Base-by-base conservation (phyloP, 192 early-diverging fungal genomes). In the Backusella liffmaniae region DNA sequence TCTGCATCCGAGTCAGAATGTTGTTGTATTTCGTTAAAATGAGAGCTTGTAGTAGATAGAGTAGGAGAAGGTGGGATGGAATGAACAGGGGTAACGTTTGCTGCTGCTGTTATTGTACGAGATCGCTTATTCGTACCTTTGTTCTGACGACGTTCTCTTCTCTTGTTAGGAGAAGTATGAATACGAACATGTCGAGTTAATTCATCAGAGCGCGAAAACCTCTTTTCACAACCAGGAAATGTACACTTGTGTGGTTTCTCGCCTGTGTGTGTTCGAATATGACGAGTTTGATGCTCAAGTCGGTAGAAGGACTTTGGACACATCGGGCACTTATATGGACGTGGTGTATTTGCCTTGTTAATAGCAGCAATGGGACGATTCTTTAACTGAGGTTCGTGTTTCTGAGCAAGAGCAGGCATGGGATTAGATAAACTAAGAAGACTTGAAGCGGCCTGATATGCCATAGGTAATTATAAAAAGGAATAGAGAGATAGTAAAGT, bases 251-350 rank as follows among this genome's bases (percentile, higher is more conserved):
- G 91, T 5, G 94, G 94, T 67, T 91, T 90, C 83, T 96, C 94
- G 66, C 94, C 94, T 1, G 94, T 96, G 79, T 96, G 94, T 6
- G 91, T 94, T 78, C 92, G 89, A 62, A 92, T 90, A 75, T 96
- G 94, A 39, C 92, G 88, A 6, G 91, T 93, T 82, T 92, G 91
- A 80, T 94, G 93, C 81, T 93, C 93, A 9, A 92, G 84, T 36
- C 93, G 90, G 59, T 88, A 89, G 83, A 94, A 94, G 13, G 88
- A 88, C 82, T 90, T 91, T 62, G 87, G 82, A 81, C 93, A 94
- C 78, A 91, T 88, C 8, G 88, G 89, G 79, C 93, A 94, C 70
- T 89, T 84, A 80, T 93, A 94, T 12, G 92, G 91, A 69, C 92
- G 90, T 59, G 81, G 82, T 73, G 53, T 39, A 23, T 70, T 66